Percentiles rank a stretch among this genome's conserved stretches.
Conservation (phyloP, 306 rosid genomes). For the Cicer bijugum region DNA sequence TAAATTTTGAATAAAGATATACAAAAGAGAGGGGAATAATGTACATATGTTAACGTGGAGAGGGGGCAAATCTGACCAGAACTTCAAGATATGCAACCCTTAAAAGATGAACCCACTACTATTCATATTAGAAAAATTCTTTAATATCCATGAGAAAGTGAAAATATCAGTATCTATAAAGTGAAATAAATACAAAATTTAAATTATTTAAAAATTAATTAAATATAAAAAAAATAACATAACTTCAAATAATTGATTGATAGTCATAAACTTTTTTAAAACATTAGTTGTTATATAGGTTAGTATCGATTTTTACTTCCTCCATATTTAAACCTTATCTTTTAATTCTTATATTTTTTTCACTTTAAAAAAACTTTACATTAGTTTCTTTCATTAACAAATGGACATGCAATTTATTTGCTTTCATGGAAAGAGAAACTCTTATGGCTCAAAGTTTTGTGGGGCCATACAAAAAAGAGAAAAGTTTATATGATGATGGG, state of each 20-base stretch:
- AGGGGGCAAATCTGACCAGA: constrained; percentile 62
- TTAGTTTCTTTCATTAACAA: constrained; percentile 39
- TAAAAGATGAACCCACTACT: constrained; percentile 67
- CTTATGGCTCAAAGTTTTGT: constrained; percentile 49
- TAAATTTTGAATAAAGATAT: constrained; percentile 17
- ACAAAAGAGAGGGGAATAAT: constrained; percentile 41
- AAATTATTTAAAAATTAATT: no score
- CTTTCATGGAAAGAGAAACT: constrained; percentile 53
- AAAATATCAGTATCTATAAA: no score
- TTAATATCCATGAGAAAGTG: no score
- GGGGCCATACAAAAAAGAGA: constrained; percentile 47
- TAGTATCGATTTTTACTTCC: no score
- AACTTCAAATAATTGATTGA: no score
- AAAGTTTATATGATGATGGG: constrained; percentile 20
- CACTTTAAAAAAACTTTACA: no score
- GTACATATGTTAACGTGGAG: constrained; percentile 58
- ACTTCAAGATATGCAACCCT: constrained; percentile 58
- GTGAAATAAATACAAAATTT: no score
- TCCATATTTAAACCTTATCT: no score
- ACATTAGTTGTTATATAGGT: no score
- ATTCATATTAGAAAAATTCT: constrained; percentile 16
- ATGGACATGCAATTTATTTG: constrained; percentile 32
- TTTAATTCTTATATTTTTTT: no score
- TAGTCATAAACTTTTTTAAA: no score
- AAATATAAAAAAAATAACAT: no score